Conservation (phyloP, 768 basidiomycete species). For the Collybia mongolica region DNA sequence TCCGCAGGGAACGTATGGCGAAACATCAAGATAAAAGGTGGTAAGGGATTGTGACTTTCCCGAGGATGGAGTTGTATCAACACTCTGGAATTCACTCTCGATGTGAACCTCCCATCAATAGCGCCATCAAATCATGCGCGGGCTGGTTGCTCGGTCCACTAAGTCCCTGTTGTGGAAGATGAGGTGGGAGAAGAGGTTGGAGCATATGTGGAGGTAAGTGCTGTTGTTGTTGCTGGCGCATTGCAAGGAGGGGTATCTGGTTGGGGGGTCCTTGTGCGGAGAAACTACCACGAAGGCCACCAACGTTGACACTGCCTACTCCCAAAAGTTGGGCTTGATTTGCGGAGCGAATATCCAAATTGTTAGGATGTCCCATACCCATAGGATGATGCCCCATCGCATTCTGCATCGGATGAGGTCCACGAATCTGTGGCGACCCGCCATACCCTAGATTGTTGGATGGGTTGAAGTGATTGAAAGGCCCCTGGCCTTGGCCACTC, state of each 20-base stretch:
- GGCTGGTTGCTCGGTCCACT: conserved; percentile 51
- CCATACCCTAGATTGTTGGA: conserved; percentile 44
- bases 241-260: conserved; percentile 40
- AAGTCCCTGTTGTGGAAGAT: conserved; percentile 61
- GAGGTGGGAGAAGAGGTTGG: conserved; percentile 47
- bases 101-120: conserved; percentile 73
- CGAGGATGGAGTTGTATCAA: conserved; percentile 20
- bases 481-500: conserved; percentile 43
- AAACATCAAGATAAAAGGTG: background rate
- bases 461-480: conserved; percentile 53
- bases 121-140: conserved; percentile 77
- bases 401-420: conserved; percentile 52
- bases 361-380: conserved; percentile 51
- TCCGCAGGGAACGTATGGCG: background rate
- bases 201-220: conserved; percentile 59
- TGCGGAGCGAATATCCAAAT: conserved; percentile 52
- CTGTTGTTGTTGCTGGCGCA: conserved; percentile 55
- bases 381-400: conserved; percentile 46
- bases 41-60: background rate
- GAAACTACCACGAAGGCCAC: conserved; percentile 45
- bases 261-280: conserved; percentile 43
- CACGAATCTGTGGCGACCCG: conserved; percentile 50
- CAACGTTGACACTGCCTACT: conserved; percentile 33
- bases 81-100: conserved; percentile 43
- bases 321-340: conserved; percentile 54